Evolutionary conservation across 306 rosid species (phyloP).

Genomic region (Coriaria nepalensis): DNA sequence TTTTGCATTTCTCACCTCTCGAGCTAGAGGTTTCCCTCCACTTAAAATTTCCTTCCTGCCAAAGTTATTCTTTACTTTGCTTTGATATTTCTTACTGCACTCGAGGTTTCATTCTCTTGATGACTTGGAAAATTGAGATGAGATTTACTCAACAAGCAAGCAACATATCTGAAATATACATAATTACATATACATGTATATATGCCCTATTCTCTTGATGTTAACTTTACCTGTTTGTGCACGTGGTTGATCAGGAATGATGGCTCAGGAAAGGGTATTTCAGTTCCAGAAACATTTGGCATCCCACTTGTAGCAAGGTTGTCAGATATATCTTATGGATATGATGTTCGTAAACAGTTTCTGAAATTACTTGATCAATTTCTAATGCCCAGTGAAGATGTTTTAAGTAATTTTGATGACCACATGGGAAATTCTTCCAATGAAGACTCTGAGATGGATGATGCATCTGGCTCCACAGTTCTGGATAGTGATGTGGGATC

Average conservation of each 20-base stretch:
- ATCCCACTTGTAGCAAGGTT: conserved; percentile 57
- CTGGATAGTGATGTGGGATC: conserved; percentile 32
- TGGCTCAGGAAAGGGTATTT: conserved; percentile 12
- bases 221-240: background rate
- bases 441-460: conserved; percentile 38
- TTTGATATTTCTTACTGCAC: too few species aligned
- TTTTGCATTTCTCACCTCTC: background rate
- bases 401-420: conserved; percentile 19
- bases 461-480: conserved; percentile 21
- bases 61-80: too few species aligned
- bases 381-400: conserved; percentile 25
- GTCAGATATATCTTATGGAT: conserved; percentile 31
- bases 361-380: conserved; percentile 47
- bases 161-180: too few species aligned
- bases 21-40: background rate
- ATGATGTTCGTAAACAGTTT: conserved; percentile 37
- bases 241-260: conserved; percentile 20
- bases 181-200: too few species aligned
- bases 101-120: too few species aligned
- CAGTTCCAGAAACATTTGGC: conserved; percentile 26
- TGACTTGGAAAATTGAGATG: too few species aligned
- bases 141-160: too few species aligned
- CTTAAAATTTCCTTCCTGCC: too few species aligned
- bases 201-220: too few species aligned
- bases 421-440: conserved; percentile 20